These are phyloP conservation scores for Fusarium sororula DNA, from an alignment of 2,329 filamentous ascomycete genomes.

Conservation along the genomic window DNA sequence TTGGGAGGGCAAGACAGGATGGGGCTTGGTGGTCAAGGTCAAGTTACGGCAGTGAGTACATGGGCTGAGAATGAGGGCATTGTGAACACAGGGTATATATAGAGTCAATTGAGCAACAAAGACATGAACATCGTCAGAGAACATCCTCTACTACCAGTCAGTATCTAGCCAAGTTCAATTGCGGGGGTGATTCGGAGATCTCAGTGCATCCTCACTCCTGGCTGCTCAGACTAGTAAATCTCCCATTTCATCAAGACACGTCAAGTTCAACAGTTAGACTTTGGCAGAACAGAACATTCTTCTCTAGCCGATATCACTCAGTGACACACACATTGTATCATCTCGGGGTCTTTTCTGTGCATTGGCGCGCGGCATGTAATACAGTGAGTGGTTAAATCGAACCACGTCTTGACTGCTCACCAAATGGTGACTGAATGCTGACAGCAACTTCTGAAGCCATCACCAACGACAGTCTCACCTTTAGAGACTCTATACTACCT, in stretches of 20 bases:
- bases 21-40: constrained; percentile 58
- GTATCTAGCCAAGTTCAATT: background rate
- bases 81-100: background rate
- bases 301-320: background rate
- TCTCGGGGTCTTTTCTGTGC: background rate
- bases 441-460: background rate
- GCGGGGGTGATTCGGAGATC: fast-evolving
- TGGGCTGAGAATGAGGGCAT: background rate
- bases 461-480: too few species aligned
- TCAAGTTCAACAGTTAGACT: too few species aligned
- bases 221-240: background rate
- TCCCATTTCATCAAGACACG: fast-evolving
- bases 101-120: background rate
- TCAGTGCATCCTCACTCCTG: fast-evolving
- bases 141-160: background rate
- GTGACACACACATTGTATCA: background rate
- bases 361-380: background rate
- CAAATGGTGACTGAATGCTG: background rate
- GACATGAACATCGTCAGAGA: background rate
- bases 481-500: too few species aligned
- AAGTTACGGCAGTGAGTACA: constrained; percentile 28
- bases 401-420: background rate
- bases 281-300: background rate
- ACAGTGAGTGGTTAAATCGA: background rate
- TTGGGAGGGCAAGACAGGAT: constrained; percentile 61